Evolutionary conservation across 2,329 filamentous ascomycete species (phyloP), one percentile per base, ranked within the genome.

Genomic region (Mollisia scopiformis): DNA sequence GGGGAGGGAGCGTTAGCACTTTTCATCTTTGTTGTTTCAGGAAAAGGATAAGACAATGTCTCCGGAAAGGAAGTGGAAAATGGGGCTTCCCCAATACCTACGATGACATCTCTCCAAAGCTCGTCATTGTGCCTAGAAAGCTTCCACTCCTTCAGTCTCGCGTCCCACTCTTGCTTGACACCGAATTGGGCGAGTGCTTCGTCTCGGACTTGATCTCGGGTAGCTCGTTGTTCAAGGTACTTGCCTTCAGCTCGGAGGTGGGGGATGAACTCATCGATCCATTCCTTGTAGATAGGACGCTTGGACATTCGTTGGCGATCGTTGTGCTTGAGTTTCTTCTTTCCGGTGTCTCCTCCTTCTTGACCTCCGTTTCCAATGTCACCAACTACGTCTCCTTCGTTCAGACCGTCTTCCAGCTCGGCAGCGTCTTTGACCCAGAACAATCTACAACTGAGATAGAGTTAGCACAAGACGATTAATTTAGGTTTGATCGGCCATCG

Each of bases 231-330:
- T 1, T 61, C 62, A 13, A 56, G 37, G 23, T 63, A 80, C 1
- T 73, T 73, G 0, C 75, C 76, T 25, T 78, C 60, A 0, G 74
- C 74, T 1, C 79, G 76, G 60, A 83, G 83, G 2, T 68, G 69
- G 0, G 87, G 85, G n/a, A 89, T 73, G 63, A 85, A 92, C 5
- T 87, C 83, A 1, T 88, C 79, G 4, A 88, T 72, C 82, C 89
- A 93, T 6, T 73, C 71, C 1, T 77, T 76, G 70, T 86, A 92
- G 28, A 86, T 78, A 0, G 81, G 80, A 0, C 90, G 81, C 41
- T 79, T 77, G 0, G 66, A 72, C 75, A 87, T 78, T 2, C 87
- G 81, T 23, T 80, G 78, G 1, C 85, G 80, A 65, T 91, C 87
- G 58, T 84, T 85, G 23, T 78, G 66, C 35, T 80, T 84, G 59